Evolutionary conservation across 176 grass and related monocot genomes (phyloP).

Genomic region (Zizania latifolia): DNA sequence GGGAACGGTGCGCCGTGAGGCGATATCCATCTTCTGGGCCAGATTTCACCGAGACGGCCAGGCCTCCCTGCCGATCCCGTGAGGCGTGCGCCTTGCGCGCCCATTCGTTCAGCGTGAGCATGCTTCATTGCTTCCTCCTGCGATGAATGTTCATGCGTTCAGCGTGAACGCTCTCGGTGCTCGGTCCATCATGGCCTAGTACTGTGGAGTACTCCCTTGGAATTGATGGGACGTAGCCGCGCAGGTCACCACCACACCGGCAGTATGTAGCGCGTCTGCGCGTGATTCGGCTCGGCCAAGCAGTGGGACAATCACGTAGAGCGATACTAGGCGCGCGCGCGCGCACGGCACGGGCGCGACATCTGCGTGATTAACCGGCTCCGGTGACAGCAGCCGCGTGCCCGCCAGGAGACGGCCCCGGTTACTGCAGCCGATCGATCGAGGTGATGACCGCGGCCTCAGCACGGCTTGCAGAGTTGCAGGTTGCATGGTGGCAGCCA

Average conservation of each 20-base stretch:
- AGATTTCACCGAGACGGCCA: neutral
- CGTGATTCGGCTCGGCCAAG: neutral
- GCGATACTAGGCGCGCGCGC: neutral
- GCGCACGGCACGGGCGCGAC: neutral
- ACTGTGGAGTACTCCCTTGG: neutral
- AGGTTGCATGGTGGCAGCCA: neutral
- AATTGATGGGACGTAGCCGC: neutral
- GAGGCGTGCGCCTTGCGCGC: neutral
- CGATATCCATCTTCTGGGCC: neutral
- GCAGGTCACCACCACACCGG: neutral
- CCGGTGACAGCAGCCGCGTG: neutral
- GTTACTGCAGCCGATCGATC: too few species aligned
- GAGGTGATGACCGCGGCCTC: neutral
- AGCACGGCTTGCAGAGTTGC: neutral
- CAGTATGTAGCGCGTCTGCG: neutral
- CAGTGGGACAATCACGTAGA: neutral
- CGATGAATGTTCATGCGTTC: neutral
- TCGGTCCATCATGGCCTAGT: neutral
- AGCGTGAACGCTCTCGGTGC: neutral
- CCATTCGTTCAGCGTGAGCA: neutral
- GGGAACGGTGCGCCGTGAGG: too few species aligned
- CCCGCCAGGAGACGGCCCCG: neutral
- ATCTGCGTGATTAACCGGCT: neutral
- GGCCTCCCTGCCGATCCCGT: neutral
- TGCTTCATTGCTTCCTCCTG: neutral